Base-by-base conservation (phyloP, 768 basidiomycete genomes). In the Jaapia argillacea region DNA sequence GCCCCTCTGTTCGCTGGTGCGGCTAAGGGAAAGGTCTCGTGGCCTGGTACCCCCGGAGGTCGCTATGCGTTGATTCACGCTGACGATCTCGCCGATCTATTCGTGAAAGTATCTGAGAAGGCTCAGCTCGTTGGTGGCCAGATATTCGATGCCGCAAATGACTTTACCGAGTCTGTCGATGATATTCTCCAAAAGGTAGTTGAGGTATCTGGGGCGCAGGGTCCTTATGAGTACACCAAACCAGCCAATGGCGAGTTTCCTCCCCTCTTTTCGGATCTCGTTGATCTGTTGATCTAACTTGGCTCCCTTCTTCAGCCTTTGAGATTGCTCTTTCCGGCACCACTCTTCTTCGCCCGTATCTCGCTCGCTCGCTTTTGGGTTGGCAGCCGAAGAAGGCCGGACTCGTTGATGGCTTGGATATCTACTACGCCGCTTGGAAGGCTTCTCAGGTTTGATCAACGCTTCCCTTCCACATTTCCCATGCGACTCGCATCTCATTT, bases 11-110 rank as follows among this genome's bases (percentile, higher is more conserved):
- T 72, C 55, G 44, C 54, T 35, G 33, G 44, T 6, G 54, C 61
- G 6, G 56, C 51, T 2, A 51, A 52, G 6, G 65, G 65, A 13
- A 54, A 54, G 28, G 61, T 64, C 2, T 47, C 43, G 14, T 64
- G 60, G 57, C 51, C 48, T 13, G 68, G 67, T n/a, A 58, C 56
- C 16, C 61, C 62, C 0, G 66, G 61, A 2, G 58, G 57, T 1
- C 54, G 67, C 26, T 61, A 57, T 18, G 48, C 60, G 6, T 40
- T 64, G 3, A 54, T 74, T 28, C 72, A 74, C 50, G 40, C 47
- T 7, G 72, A 74, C 50, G 72, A 74, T 47, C 54, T 70, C 28
- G 70, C 70, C 3, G 71, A 70, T 40, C 40, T 69, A 27, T 72
- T 65, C 43, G 27, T 71, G 3, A 51, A 63, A 6, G 62, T 58